phyloP scores from a whole-genome alignment of 179 eudicot species.

The Carnegiea gigantea region DNA sequence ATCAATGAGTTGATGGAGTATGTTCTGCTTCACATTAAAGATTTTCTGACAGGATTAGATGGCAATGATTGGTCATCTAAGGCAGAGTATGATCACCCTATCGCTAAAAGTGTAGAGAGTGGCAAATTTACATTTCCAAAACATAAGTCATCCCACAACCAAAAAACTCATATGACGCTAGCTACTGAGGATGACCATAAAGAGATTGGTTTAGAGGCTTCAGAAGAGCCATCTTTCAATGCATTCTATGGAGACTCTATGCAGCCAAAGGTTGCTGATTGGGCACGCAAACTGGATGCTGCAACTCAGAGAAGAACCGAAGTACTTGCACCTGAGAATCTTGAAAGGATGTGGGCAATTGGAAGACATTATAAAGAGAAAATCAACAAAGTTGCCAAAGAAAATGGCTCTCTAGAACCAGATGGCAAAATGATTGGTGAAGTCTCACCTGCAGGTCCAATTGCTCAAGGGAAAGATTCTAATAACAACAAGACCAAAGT shows the following conservation, averaged over 20 bases:
- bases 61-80: conserved; percentile 50
- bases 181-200: conserved; percentile 32
- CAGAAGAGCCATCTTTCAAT: conserved; percentile 33
- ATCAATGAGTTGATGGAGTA: conserved; percentile 83
- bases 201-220: conserved; percentile 35
- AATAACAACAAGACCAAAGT: conserved; percentile 27
- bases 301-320: conserved; percentile 94
- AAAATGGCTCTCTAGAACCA: conserved; percentile 36
- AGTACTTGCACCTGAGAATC: conserved; percentile 96
- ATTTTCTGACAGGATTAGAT: conserved; percentile 41
- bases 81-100: conserved; percentile 33
- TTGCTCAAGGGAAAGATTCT: conserved; percentile 31
- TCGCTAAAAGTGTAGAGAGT: conserved; percentile 31
- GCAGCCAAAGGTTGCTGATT: conserved; percentile 65
- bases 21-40: conserved; percentile 55
- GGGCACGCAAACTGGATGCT: conserved; percentile 88
- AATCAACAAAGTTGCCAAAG: conserved; percentile 46
- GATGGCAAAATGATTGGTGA: conserved; percentile 36
- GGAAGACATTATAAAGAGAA: conserved; percentile 90
- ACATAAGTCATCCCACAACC: conserved; percentile 28
- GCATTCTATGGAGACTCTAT: conserved; percentile 36
- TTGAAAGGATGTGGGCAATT: conserved; percentile 95
- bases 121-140: conserved; percentile 32
- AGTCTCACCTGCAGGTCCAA: conserved; percentile 28
- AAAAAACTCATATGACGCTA: conserved; percentile 32